A percentile compares a stretch with the other conserved stretches of the same genome.
These are phyloP conservation scores for Ogataea neopini DNA, from an alignment of 805 yeast genomes.

Conservation along the genomic window DNA sequence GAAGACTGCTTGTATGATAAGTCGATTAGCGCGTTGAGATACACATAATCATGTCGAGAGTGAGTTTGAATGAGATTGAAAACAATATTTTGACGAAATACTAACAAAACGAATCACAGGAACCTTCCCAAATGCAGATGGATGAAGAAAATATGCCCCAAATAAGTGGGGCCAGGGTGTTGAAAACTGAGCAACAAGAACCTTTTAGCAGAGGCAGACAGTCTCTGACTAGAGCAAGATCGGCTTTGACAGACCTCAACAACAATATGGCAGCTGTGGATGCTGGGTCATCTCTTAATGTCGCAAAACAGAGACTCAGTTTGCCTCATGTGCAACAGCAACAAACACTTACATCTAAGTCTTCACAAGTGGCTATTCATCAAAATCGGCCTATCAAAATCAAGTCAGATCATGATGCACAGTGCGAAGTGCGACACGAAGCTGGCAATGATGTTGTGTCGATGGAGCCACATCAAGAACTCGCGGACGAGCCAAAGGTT, in stretches of 20 bases:
- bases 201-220: slow-evolving; percentile 17
- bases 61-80: neutral
- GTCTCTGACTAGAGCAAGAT: slow-evolving; percentile 26
- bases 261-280: slow-evolving; percentile 18
- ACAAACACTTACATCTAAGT: slow-evolving; percentile 6
- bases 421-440: slow-evolving; percentile 8
- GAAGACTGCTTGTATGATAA: slow-evolving; percentile 2
- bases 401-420: slow-evolving; percentile 15
- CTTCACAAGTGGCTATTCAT: slow-evolving; percentile 13
- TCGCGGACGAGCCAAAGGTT: slow-evolving; percentile 21
- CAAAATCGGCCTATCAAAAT: slow-evolving; percentile 16
- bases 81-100: neutral
- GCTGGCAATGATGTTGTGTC: neutral
- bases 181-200: slow-evolving; percentile 12
- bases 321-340: slow-evolving; percentile 16
- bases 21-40: slow-evolving; percentile 9
- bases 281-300: slow-evolving; percentile 4
- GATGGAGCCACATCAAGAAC: slow-evolving; percentile 7
- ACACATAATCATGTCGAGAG: slow-evolving; percentile 13
- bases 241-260: slow-evolving; percentile 32
- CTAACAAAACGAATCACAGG: slow-evolving; percentile 12
- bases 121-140: slow-evolving; percentile 31
- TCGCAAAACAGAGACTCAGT: slow-evolving; percentile 20
- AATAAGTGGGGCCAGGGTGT: slow-evolving; percentile 16
- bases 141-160: slow-evolving; percentile 34